Percentiles rank a stretch among this genome's conserved stretches.
These are phyloP conservation scores for Chalciporus chontae DNA, from an alignment of 768 basidiomycete genomes.

Conservation along the genomic window DNA sequence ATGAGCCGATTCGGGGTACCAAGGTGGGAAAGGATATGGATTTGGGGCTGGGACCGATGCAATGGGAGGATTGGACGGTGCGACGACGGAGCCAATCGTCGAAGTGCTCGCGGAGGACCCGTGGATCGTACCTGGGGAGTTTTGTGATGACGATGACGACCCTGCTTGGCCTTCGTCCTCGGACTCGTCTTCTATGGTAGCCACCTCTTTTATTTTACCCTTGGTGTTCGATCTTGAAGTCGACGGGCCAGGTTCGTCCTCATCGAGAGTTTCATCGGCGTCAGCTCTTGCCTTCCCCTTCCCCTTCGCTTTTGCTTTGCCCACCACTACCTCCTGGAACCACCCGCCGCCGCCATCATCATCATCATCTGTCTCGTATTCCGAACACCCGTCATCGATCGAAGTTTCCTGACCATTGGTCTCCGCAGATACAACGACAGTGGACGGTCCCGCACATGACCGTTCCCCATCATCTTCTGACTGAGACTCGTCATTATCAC, in stretches of 20 bases:
- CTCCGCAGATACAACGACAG: background rate
- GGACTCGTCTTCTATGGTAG: conserved; percentile 7
- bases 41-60: conserved; percentile 35
- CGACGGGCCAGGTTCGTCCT: conserved; percentile 8
- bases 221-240: conserved; percentile 14
- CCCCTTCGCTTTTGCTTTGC: conserved; percentile 21
- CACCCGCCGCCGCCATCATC: conserved; percentile 24
- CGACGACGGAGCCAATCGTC: background rate
- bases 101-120: conserved; percentile 6
- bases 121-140: background rate
- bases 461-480: conserved; percentile 1
- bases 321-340: conserved; percentile 17
- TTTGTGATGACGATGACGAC: conserved; percentile 10
- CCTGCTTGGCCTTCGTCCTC: conserved; percentile 8
- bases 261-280: conserved; percentile 12
- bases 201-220: conserved; percentile 20
- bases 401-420: background rate
- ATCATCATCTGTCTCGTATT: conserved; percentile 17
- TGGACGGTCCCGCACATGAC: conserved; percentile 2
- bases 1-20: conserved; percentile 73
- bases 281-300: conserved; percentile 25
- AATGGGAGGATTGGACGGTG: background rate
- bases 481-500: background rate
- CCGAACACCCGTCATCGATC: conserved; percentile 5
- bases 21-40: conserved; percentile 63